A percentile compares a stretch with the other conserved stretches of the same genome.
These are phyloP conservation scores for Gymnopilus dilepis DNA, from an alignment of 768 basidiomycete species.

Conservation along the genomic window DNA sequence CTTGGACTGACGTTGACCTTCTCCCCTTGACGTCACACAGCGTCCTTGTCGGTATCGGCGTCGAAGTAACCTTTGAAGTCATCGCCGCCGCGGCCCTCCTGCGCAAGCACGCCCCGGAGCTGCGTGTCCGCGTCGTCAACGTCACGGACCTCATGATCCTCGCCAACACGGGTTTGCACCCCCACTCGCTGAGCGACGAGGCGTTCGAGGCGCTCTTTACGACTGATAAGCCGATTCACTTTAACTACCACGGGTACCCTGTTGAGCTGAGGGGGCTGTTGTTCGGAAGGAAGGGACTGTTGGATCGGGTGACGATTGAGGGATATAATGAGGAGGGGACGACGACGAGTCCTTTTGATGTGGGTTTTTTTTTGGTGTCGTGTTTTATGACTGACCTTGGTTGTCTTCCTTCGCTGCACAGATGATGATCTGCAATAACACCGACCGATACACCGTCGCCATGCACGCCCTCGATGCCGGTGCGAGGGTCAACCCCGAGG, in stretches of 20 bases:
- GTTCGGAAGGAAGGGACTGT: conserved; percentile 52
- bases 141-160: conserved; percentile 91
- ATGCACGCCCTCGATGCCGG: conserved; percentile 64
- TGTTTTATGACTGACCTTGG: neutral
- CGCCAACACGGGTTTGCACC: conserved; percentile 68
- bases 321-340: conserved; percentile 79
- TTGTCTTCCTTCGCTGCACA: conserved; percentile 25
- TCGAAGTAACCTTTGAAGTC: conserved; percentile 88
- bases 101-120: conserved; percentile 64
- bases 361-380: conserved; percentile 35
- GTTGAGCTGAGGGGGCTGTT: conserved; percentile 72
- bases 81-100: conserved; percentile 85
- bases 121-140: conserved; percentile 88
- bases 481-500: conserved; percentile 52
- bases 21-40: conserved; percentile 44
- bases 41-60: conserved; percentile 86
- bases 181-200: conserved; percentile 67
- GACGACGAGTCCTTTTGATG: conserved; percentile 86
- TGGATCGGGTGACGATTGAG: conserved; percentile 57
- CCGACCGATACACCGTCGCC: conserved; percentile 71
- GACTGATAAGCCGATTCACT: conserved; percentile 64
- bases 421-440: conserved; percentile 79
- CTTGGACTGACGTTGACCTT: neutral
- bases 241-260: conserved; percentile 88
- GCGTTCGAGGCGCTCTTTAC: conserved; percentile 79